These are phyloP conservation scores for Eucalyptus sp. DNA, from an alignment of 345 rosid species.

Conservation along the genomic window DNA sequence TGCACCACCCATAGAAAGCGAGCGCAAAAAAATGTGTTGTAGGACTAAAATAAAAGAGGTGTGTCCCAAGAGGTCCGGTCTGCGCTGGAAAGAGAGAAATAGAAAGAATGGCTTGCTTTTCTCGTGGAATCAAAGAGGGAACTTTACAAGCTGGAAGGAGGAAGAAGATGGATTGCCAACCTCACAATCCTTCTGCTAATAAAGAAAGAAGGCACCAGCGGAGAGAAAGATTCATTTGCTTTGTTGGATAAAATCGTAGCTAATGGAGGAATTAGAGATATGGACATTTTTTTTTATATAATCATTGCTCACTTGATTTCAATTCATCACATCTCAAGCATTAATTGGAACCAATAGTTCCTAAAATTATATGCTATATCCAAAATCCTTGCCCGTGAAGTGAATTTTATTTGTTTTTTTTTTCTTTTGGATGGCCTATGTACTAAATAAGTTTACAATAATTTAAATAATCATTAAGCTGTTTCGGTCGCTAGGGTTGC, in stretches of 20 bases:
- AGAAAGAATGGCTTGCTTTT: neutral
- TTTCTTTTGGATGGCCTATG: neutral
- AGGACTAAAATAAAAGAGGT: neutral
- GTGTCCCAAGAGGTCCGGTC: neutral
- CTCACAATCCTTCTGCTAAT: neutral
- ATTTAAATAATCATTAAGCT: neutral
- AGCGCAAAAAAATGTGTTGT: neutral
- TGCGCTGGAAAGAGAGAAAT: neutral
- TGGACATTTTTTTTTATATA: neutral
- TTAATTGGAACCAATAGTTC: neutral
- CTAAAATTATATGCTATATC: neutral
- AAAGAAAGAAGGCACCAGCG: neutral
- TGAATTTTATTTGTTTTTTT: neutral
- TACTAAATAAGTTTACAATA: neutral
- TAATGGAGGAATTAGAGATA: neutral
- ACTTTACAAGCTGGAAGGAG: constrained; percentile 21
- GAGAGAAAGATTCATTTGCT: neutral
- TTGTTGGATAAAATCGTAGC: neutral
- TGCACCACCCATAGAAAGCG: neutral
- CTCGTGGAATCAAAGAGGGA: neutral
- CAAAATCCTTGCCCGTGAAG: neutral
- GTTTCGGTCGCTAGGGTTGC: neutral
- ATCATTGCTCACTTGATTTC: neutral
- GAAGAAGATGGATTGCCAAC: neutral
- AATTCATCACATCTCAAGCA: neutral